Evolutionary conservation across 306 rosid genomes (phyloP), one percentile per base, ranked within the genome.

Genomic region (Trifolium fragiferum): DNA sequence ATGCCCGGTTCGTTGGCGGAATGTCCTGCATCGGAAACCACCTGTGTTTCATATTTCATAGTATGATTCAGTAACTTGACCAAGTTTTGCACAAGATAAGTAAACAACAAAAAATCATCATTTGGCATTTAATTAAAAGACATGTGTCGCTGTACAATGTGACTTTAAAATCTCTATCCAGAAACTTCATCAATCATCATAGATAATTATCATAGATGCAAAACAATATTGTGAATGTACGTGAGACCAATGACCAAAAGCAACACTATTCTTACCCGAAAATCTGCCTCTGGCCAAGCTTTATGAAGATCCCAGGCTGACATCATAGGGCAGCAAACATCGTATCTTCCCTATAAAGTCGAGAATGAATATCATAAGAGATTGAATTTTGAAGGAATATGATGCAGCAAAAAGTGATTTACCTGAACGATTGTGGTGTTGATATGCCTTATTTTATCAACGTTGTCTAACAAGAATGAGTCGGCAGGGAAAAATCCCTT

Each of bases 251-350:
- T 60, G 61, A 74, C 23, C 65, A 65, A 16, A 30, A 76, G 71
- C 8, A 74, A 40, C 71, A 67, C 18, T 58, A 37, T 15, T 68
- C 84, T 70, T 74, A 93, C 97, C 92, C 80, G 85, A 21, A 93
- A 75, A 53, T 91, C 94, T 65, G 98, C 97, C 82, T 93, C 98
- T 50, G 98, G 97, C 97, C 98, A 93, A 57, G 84, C 93, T 83
- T 89, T 93, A 87, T 93, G 98, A 72, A 93, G 97, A 87, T 93
- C 98, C 98, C 98, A 93, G 58, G 98, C 97, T 13, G 96, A 93
- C 93, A 93, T 90, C 87, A 93, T 88, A 47, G 98, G 98, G 70
- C 98, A 93, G 84, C 96, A 89, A 20, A 90, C 71, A 82, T 93
- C 97, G 74, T 93, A 93, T 80, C 98, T 87, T 84, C 98, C 98